phyloP scores from a whole-genome alignment of 106 monocot genomes.

The Chionographis japonica region DNA sequence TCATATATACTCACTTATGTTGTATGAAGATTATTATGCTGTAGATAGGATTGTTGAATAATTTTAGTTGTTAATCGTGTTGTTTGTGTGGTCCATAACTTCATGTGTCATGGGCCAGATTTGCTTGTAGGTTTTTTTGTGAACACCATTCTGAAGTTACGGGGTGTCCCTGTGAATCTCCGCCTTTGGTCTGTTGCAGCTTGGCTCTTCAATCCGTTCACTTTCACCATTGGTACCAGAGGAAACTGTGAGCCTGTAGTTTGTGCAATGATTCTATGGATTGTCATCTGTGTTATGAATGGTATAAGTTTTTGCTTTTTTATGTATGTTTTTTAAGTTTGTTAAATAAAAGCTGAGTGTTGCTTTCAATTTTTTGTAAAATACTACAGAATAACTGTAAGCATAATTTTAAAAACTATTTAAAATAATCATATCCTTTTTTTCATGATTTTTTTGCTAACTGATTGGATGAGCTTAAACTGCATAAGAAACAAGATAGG shows the following conservation, averaged over 20 bases:
- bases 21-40: too few relatives aligned
- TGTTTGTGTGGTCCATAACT: background rate
- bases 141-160: constrained; percentile 54
- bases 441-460: too few relatives aligned
- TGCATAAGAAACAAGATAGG: too few relatives aligned
- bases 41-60: too few relatives aligned
- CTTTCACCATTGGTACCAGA: constrained; percentile 73
- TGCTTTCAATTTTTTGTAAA: too few relatives aligned
- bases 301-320: constrained; percentile 47
- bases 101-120: constrained; percentile 26
- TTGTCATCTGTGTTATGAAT: constrained; percentile 72
- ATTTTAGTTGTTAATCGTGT: background rate
- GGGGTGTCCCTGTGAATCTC: constrained; percentile 52
- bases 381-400: too few relatives aligned
- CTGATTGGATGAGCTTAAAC: too few relatives aligned
- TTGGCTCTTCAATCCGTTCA: constrained; percentile 79
- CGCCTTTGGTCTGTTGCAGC: constrained; percentile 50
- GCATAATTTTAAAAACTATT: too few relatives aligned
- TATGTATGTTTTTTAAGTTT: too few relatives aligned
- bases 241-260: constrained; percentile 83
- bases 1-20: too few relatives aligned
- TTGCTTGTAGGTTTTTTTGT: constrained; percentile 77
- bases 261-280: constrained; percentile 79
- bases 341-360: too few relatives aligned
- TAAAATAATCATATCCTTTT: too few relatives aligned